These are phyloP conservation scores for Stephania yunnanensis DNA, from an alignment of 164 flowering plant species.

Conservation along the genomic window DNA sequence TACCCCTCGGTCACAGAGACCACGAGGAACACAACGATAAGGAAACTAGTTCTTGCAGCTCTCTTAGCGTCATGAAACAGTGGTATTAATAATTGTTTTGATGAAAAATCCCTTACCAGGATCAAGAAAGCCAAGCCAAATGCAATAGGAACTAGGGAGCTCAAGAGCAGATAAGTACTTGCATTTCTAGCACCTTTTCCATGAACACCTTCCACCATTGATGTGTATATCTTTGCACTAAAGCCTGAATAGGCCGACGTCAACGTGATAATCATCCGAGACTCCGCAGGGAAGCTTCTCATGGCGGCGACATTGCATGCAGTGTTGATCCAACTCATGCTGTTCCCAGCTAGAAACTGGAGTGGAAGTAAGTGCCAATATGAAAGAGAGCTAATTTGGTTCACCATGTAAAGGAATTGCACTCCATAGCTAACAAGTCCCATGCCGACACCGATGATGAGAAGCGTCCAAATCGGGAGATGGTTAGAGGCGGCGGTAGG, in stretches of 20 bases:
- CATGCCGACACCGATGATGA: background rate
- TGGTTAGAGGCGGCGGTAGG: background rate
- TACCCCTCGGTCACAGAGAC: background rate
- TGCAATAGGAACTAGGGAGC: slow-evolving; percentile 2
- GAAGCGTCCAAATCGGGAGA: slow-evolving; percentile 11
- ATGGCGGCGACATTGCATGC: background rate
- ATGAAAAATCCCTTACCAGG: slow-evolving; percentile 7
- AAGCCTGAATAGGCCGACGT: slow-evolving; percentile 2
- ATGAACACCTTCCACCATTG: slow-evolving; percentile 8
- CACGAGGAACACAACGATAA: background rate
- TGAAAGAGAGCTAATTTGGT: slow-evolving; percentile 1
- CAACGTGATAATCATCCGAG: background rate
- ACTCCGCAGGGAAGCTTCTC: background rate
- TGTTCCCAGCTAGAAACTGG: slow-evolving; percentile 10
- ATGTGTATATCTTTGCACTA: slow-evolving; percentile 9
- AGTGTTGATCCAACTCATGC: slow-evolving; percentile 10
- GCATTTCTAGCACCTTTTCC: background rate
- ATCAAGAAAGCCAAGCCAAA: slow-evolving; percentile 4
- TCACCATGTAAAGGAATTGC: slow-evolving; percentile 10
- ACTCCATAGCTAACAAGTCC: slow-evolving; percentile 9
- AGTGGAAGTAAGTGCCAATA: slow-evolving; percentile 5
- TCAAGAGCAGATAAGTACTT: slow-evolving; percentile 7
- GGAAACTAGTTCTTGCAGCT: background rate
- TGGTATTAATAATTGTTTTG: background rate
- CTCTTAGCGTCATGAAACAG: background rate